Evolutionary conservation across 257 asterid species (phyloP).

Genomic region (Solanum commersonii): DNA sequence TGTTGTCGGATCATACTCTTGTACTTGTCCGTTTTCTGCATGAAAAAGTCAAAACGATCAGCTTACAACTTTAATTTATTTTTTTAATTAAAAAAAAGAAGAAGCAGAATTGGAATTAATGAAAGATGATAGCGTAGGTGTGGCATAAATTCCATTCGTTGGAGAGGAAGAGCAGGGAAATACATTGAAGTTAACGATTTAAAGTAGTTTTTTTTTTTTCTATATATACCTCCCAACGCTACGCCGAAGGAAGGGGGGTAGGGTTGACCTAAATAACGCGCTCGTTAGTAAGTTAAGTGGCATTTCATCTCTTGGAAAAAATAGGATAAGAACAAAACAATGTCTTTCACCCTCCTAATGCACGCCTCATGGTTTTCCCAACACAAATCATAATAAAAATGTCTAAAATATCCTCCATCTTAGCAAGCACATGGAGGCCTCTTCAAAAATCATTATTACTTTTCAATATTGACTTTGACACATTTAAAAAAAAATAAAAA

Average conservation of each 20-base stretch:
- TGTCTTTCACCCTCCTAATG: not conserved
- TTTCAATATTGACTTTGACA: not conserved
- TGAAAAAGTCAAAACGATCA: not conserved
- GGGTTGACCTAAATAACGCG: not conserved
- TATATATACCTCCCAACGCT: not conserved
- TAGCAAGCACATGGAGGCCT: too few relatives aligned
- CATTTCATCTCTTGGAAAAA: not conserved
- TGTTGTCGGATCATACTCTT: constrained; percentile 20
- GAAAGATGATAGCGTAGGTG: not conserved
- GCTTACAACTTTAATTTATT: not conserved
- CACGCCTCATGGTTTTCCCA: not conserved
- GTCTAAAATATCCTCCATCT: not conserved
- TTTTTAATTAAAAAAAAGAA: not conserved
- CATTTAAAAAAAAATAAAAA: not conserved
- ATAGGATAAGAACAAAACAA: not conserved
- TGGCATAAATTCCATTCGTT: not conserved
- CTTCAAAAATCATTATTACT: too few relatives aligned
- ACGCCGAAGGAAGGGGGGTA: not conserved
- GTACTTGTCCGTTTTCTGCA: constrained; percentile 16
- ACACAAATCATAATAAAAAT: not conserved
- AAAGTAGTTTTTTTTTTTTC: not conserved
- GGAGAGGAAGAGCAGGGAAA: not conserved
- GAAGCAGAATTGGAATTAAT: not conserved
- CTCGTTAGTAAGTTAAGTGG: not conserved
- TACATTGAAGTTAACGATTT: not conserved